phyloP scores from a whole-genome alignment of 495 filamentous ascomycete species.

The Bombardia bombarda region DNA sequence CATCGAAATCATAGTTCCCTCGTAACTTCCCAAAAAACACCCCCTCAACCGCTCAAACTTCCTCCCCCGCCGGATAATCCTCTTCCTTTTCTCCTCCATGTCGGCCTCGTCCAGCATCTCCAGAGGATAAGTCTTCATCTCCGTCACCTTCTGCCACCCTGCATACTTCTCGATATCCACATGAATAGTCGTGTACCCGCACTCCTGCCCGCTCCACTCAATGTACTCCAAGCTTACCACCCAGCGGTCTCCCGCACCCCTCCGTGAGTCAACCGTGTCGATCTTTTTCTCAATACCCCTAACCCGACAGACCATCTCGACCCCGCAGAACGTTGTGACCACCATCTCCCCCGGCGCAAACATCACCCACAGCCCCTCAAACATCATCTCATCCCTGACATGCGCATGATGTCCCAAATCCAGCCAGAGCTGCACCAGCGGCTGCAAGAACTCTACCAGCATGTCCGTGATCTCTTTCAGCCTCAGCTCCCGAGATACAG shows the following conservation, averaged over 20 bases:
- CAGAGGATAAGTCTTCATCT: constrained; percentile 50
- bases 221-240: constrained; percentile 32
- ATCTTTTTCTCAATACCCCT: too few relatives aligned
- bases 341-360: constrained; percentile 25
- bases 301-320: constrained; percentile 14
- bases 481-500: constrained; percentile 18
- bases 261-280: background rate
- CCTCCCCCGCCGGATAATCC: constrained; percentile 34
- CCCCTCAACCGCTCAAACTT: constrained; percentile 43
- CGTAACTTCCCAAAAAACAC: constrained; percentile 47
- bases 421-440: constrained; percentile 37
- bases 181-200: constrained; percentile 32
- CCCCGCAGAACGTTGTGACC: constrained; percentile 11
- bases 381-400: constrained; percentile 11
- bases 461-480: background rate
- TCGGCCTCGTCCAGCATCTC: constrained; percentile 37
- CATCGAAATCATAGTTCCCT: constrained; percentile 24
- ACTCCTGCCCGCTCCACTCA: constrained; percentile 49
- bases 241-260: constrained; percentile 2
- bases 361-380: constrained; percentile 23
- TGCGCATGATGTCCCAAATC: constrained; percentile 24
- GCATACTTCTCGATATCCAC: constrained; percentile 34
- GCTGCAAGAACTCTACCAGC: constrained; percentile 36
- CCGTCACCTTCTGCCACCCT: too few relatives aligned
- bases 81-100: constrained; percentile 22